A percentile compares a stretch with the other conserved stretches of the same genome.
These are phyloP conservation scores for Quercus gilva DNA, from an alignment of 306 rosid genomes.

Conservation along the genomic window DNA sequence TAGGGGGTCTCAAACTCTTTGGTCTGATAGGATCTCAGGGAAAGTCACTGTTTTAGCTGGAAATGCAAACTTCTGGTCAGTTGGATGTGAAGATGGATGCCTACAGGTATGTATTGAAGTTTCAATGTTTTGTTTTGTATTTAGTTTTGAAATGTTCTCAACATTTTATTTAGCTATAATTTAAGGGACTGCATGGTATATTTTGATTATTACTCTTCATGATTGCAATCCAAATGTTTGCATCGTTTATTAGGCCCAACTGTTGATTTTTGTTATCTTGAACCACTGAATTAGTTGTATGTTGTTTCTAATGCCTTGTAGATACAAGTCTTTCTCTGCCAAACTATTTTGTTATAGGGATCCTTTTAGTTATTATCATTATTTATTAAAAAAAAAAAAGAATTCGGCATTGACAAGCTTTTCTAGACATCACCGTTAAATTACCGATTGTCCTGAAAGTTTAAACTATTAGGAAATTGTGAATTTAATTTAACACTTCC, in stretches of 20 bases:
- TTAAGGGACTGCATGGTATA: background rate
- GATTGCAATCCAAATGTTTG: background rate
- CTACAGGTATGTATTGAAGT: slow-evolving; percentile 55
- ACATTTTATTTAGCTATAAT: background rate
- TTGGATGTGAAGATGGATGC: slow-evolving; percentile 98
- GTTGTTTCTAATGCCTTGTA: background rate
- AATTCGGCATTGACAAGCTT: background rate
- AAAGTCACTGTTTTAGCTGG: slow-evolving; percentile 97
- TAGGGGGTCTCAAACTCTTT: slow-evolving; percentile 60
- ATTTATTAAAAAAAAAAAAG: background rate
- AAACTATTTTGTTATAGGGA: background rate
- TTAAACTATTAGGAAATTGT: no score
- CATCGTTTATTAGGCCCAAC: background rate
- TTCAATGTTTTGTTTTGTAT: slow-evolving; percentile 3
- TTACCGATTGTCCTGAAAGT: no score
- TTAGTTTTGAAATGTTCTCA: background rate
- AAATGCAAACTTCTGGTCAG: slow-evolving; percentile 91
- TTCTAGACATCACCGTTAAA: background rate
- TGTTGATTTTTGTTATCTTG: background rate
- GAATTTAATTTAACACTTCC: no score
- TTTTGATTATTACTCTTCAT: background rate
- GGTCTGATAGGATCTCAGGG: slow-evolving; percentile 94
- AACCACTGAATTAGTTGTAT: background rate
- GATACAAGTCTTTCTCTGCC: background rate
- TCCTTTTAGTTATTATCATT: background rate